Percentiles rank a stretch among this genome's conserved stretches.
Conservation (phyloP, 371 early-diverging fungal genomes). For the Mucor circinelloides region DNA sequence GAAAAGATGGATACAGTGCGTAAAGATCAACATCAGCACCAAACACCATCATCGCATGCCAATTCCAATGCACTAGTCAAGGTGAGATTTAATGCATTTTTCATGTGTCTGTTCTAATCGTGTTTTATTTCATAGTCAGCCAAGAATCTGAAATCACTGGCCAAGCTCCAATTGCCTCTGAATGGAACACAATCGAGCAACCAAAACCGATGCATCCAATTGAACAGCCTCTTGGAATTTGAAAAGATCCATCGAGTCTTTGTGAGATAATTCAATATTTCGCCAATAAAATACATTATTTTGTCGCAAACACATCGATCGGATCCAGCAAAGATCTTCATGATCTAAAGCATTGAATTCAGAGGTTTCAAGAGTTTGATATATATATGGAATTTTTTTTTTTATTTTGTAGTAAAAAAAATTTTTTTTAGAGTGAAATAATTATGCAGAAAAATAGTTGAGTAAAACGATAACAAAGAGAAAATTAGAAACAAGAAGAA, state of each 20-base stretch:
- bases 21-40: conserved; percentile 8
- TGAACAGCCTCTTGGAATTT: conserved; percentile 34
- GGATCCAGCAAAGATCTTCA: not conserved
- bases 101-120: not conserved
- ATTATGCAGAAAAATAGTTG: not conserved
- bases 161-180: conserved; percentile 37
- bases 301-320: not conserved
- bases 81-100: not conserved
- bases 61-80: not conserved
- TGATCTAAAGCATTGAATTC: not conserved
- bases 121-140: not conserved
- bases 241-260: conserved; percentile 37
- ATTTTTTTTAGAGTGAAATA: not conserved
- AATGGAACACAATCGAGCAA: not conserved
- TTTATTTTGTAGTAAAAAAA: conserved; percentile 1
- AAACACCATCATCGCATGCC: not conserved
- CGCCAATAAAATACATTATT: not conserved
- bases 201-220: conserved; percentile 22
- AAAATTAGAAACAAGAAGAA: not conserved
- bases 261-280: conserved; percentile 14
- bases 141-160: conserved; percentile 18
- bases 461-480: not conserved
- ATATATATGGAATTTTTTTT: not conserved
- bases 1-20: conserved; percentile 40
- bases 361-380: not conserved